Percentiles rank a stretch among this genome's conserved stretches.
Evolutionary conservation across 2,329 filamentous ascomycete species (phyloP).

Genomic region (Xylariales sp.): DNA sequence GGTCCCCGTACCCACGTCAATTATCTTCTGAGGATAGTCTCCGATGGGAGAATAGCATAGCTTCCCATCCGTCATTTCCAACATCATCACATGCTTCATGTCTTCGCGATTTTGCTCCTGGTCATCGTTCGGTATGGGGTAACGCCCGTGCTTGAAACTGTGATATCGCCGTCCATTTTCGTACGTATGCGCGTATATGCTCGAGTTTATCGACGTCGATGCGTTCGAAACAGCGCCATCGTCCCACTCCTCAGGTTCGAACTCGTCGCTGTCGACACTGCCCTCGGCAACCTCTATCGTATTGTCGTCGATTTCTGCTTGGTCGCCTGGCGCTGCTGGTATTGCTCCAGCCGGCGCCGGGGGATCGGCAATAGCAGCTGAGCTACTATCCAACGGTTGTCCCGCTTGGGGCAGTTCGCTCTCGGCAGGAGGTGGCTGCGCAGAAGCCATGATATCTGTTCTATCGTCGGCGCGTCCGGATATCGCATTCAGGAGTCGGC

Average conservation of each 20-base stretch:
- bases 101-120: constrained; percentile 38
- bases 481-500: too few species aligned
- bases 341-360: background rate
- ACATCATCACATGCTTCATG: constrained; percentile 24
- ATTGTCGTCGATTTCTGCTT: background rate
- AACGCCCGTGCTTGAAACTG: constrained; percentile 34
- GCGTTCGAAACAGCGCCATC: constrained; percentile 10
- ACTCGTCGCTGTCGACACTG: constrained; percentile 14
- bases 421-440: too few species aligned
- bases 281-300: constrained; percentile 10
- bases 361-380: background rate
- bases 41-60: constrained; percentile 38
- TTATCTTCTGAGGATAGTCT: constrained; percentile 29
- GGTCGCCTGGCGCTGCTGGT: background rate
- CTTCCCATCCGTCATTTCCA: constrained; percentile 25
- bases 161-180: constrained; percentile 39
- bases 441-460: too few species aligned
- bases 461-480: too few species aligned
- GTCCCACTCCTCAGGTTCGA: constrained; percentile 16
- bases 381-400: constrained; percentile 2
- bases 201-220: constrained; percentile 28
- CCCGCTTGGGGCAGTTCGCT: constrained; percentile 7
- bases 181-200: constrained; percentile 34
- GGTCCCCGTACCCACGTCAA: constrained; percentile 42
- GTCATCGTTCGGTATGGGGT: constrained; percentile 38